These are phyloP conservation scores for Prunus mume DNA, from an alignment of 306 rosid species.

Conservation along the genomic window DNA sequence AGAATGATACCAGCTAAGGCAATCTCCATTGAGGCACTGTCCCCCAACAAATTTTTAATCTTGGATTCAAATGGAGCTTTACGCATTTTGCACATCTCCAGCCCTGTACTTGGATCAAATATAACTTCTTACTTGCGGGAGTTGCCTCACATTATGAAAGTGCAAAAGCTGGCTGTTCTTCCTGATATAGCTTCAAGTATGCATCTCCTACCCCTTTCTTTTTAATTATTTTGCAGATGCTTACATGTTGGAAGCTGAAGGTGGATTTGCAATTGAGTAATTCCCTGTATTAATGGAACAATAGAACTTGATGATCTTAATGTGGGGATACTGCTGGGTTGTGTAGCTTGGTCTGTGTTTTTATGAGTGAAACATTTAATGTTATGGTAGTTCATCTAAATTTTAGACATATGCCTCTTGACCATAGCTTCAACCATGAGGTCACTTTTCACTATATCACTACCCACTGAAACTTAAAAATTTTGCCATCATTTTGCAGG, in stretches of 20 bases:
- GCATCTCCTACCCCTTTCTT: conserved; percentile 23
- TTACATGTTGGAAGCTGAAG: conserved; percentile 17
- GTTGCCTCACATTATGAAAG: conserved; percentile 63
- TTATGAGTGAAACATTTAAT: background rate
- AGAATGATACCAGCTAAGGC: conserved; percentile 46
- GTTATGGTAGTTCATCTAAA: background rate
- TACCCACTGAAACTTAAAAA: conserved; percentile 19
- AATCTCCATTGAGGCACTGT: conserved; percentile 70
- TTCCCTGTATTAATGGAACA: background rate
- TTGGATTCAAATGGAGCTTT: conserved; percentile 78
- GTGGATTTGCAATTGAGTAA: background rate
- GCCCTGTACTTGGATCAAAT: conserved; percentile 52
- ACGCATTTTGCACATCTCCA: conserved; percentile 56
- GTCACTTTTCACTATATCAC: background rate
- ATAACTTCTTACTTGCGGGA: conserved; percentile 44
- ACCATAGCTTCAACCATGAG: conserved; percentile 3
- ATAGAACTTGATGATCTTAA: background rate
- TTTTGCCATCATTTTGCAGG: conserved; percentile 45
- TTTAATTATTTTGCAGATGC: conserved; percentile 11
- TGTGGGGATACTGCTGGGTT: background rate
- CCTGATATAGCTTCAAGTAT: conserved; percentile 63
- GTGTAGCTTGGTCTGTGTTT: conserved; percentile 2
- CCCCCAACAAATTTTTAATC: conserved; percentile 57
- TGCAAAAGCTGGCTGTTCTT: conserved; percentile 56
- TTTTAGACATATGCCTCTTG: conserved; percentile 15